Evolutionary conservation across 2,329 filamentous ascomycete species (phyloP), one percentile per base, ranked within the genome.

Genomic region (Cercospora sp.): DNA sequence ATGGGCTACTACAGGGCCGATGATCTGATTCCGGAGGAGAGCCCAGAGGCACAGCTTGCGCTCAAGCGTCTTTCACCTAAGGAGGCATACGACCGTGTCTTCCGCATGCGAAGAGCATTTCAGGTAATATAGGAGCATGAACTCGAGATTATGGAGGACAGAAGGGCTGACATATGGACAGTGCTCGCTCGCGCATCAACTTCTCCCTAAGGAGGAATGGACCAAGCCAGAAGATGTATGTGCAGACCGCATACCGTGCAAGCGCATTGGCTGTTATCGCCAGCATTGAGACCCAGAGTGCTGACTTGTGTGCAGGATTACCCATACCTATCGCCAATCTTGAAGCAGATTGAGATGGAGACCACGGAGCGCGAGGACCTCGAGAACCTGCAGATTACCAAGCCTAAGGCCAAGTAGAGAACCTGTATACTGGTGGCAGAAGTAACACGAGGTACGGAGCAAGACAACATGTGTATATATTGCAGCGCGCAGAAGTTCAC

Each of bases 31-130:
- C 89, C 91, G 80, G 95, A 99, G 83, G 95, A 99, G 85, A 91
- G 87, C 85, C 91, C 95, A 77, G 83, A 86, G 67, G 93, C 97
- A 77, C 90, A 95, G 82, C 87, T 90, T 76, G 95, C 95, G 72
- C 87, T 99, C 78, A 91, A 92, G 87, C 93, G 95, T 80, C 91
- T 99, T 71, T 88, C 91, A 67, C 87, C 92, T 77, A 92, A 96
- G 86, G 92, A 95, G 80, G 87, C 90, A 77, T 98, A 98, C 85
- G 95, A 99, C 85, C 94, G 95, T 81, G 89, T 98, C 81, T 99
- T 93, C 90, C 94, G 95, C 79, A 89, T 99, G 82, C 92, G 95
- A 84, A 90, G 95, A 83, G 94, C 95, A 77, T 90, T 96, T 83
- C 95, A 99, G 87, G 90, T 91, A 83, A 72, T 12, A 63, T 51